phyloP scores from a whole-genome alignment of 2,329 filamentous ascomycete genomes.

The Esteya vermicola region DNA sequence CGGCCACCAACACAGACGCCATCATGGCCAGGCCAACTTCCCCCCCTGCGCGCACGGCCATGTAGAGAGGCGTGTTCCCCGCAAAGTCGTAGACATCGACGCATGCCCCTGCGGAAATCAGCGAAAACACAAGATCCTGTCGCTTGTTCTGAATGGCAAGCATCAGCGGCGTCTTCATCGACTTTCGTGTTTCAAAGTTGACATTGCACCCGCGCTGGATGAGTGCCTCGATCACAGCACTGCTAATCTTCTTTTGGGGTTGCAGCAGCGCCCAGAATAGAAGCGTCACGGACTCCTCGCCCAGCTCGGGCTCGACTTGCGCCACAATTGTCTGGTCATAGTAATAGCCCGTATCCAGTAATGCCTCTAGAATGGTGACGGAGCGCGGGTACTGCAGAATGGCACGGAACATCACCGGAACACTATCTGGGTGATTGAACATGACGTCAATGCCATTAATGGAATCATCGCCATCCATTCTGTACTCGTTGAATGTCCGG shows the following conservation, averaged over 20 bases:
- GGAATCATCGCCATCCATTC: constrained; percentile 22
- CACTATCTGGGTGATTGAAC: constrained; percentile 24
- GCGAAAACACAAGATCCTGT: constrained; percentile 38
- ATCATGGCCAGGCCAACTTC: constrained; percentile 39
- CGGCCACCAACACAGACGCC: constrained; percentile 37
- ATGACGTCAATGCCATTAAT: constrained; percentile 35
- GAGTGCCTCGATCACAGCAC: constrained; percentile 39
- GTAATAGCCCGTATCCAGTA: constrained; percentile 45
- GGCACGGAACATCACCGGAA: constrained; percentile 37
- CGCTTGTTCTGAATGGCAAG: constrained; percentile 41
- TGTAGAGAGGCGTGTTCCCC: constrained; percentile 41
- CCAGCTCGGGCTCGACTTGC: constrained; percentile 28
- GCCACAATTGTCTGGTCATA: constrained; percentile 36
- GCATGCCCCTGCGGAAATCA: constrained; percentile 26
- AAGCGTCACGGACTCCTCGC: constrained; percentile 40
- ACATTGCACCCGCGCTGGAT: constrained; percentile 41
- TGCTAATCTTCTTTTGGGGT: constrained; percentile 48
- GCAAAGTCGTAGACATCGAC: constrained; percentile 35
- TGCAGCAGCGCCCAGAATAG: constrained; percentile 48
- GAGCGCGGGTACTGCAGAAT: constrained; percentile 41
- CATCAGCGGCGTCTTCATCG: constrained; percentile 43
- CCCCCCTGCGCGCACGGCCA: constrained; percentile 41
- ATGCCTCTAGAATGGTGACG: constrained; percentile 31
- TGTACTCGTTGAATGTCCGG: constrained; percentile 34
- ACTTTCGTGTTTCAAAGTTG: constrained; percentile 36